Evolutionary conservation across 805 yeast genomes (phyloP).

Genomic region (Kodamaea hsintzibuensis): DNA sequence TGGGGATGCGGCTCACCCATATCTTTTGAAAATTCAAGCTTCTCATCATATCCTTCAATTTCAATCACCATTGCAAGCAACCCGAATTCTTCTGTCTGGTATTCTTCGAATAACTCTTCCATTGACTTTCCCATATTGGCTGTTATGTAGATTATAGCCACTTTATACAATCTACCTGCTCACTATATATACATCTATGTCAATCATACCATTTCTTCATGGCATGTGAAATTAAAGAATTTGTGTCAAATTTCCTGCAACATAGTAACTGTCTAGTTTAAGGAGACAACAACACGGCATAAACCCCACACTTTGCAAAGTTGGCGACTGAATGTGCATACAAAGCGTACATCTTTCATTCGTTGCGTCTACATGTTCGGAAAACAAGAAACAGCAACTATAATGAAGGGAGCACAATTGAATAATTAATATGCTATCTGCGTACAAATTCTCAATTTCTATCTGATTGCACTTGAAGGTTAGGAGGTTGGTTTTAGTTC

Average conservation of each 20-base stretch:
- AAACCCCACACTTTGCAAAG: background rate
- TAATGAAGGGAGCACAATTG: too few relatives aligned
- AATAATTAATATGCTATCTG: too few relatives aligned
- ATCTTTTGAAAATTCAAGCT: conserved; percentile 19
- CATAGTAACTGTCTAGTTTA: background rate
- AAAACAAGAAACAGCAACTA: background rate
- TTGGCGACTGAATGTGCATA: background rate
- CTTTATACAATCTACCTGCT: background rate
- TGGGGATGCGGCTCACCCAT: conserved; percentile 29
- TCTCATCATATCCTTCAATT: conserved; percentile 27
- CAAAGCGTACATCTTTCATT: background rate
- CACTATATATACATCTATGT: background rate
- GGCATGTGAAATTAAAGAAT: background rate
- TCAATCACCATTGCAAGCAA: conserved; percentile 26
- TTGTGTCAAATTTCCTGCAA: background rate
- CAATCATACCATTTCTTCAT: background rate
- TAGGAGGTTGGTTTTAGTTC: background rate
- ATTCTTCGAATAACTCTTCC: conserved; percentile 16
- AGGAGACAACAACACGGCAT: background rate
- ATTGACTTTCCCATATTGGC: conserved; percentile 6
- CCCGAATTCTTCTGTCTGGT: conserved; percentile 25
- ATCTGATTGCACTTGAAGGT: background rate
- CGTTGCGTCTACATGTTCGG: background rate
- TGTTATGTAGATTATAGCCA: background rate
- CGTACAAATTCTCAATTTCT: too few relatives aligned